Conservation (phyloP, 768 basidiomycete species). For the Suillus ampliporus region DNA sequence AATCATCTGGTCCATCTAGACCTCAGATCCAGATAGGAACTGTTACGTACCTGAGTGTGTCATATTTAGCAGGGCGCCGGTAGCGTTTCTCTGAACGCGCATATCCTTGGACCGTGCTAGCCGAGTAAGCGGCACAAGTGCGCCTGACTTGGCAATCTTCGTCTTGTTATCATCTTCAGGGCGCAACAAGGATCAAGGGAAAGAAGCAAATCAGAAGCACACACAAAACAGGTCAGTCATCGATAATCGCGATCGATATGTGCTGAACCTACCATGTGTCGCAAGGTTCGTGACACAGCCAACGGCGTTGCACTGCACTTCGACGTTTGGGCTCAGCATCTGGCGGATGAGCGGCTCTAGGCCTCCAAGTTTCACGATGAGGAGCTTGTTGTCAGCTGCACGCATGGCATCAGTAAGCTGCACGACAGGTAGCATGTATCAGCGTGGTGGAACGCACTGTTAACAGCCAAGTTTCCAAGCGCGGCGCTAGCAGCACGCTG, state of each 20-base stretch:
- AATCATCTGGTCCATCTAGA: constrained; percentile 11
- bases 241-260: constrained; percentile 10
- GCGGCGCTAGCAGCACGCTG: constrained; percentile 98
- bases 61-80: constrained; percentile 98
- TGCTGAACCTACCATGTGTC: constrained; percentile 78
- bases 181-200: constrained; percentile 11
- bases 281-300: constrained; percentile 99
- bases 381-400: constrained; percentile 96
- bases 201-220: constrained; percentile 15
- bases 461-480: constrained; percentile 96
- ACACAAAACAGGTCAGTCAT: constrained; percentile 13
- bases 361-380: constrained; percentile 97
- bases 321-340: constrained; percentile 98
- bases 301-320: constrained; percentile 99
- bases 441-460: constrained; percentile 66
- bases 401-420: constrained; percentile 14
- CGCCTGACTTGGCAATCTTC: constrained; percentile 98
- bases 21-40: constrained; percentile 13
- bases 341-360: constrained; percentile 97
- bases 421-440: constrained; percentile 18
- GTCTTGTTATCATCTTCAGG: constrained; percentile 96
- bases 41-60: constrained; percentile 88
- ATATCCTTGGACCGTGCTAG: constrained; percentile 98
- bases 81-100: constrained; percentile 98
- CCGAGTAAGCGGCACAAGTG: constrained; percentile 95